Conservation (phyloP, 306 rosid species). For the Dalbergia oliveri region DNA sequence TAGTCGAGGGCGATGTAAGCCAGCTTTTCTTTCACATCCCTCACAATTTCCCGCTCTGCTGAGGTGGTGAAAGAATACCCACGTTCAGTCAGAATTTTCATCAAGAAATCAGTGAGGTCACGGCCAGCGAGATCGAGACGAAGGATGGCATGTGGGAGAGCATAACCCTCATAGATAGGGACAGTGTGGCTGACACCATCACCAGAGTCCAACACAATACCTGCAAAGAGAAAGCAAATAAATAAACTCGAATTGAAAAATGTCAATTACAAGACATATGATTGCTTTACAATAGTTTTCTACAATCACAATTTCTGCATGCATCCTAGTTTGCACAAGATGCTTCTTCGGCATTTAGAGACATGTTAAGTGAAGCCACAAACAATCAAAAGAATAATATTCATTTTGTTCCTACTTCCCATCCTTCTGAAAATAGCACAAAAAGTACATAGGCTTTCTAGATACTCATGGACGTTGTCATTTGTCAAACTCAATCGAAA, state of each 20-base stretch:
- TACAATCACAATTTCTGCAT: neutral
- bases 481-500: constrained; percentile 20
- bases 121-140: constrained; percentile 99
- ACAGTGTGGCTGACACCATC: constrained; percentile 99
- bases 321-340: constrained; percentile 7
- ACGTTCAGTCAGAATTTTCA: constrained; percentile 97
- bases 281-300: neutral
- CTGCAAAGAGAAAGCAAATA: constrained; percentile 53
- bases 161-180: constrained; percentile 97
- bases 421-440: constrained; percentile 2
- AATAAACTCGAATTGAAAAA: constrained; percentile 4
- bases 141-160: constrained; percentile 99
- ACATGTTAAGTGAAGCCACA: constrained; percentile 4
- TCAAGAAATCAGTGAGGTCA: constrained; percentile 93
- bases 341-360: constrained; percentile 2
- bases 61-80: constrained; percentile 97
- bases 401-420: neutral
- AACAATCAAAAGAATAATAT: neutral
- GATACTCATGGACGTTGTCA: constrained; percentile 2
- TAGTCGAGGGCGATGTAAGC: constrained; percentile 92
- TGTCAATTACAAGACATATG: neutral
- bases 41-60: constrained; percentile 98
- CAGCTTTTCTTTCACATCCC: constrained; percentile 96
- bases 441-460: neutral
- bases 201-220: constrained; percentile 98